These are phyloP conservation scores for Stereum hirsutum DNA, from an alignment of 1,284 basidiomycete species.

Conservation along the genomic window DNA sequence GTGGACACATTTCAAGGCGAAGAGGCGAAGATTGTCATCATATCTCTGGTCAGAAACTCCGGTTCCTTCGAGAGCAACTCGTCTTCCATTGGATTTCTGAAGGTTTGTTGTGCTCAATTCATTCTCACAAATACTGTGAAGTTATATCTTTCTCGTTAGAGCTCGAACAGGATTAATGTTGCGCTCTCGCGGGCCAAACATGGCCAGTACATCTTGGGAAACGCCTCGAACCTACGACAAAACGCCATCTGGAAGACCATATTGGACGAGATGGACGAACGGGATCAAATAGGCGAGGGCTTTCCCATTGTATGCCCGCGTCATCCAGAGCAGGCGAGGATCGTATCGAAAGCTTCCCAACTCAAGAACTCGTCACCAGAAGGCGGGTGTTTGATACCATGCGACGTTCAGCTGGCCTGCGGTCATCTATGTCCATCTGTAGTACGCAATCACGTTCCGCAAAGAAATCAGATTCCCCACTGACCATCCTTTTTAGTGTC, in stretches of 20 bases:
- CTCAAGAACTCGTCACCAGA: conserved; percentile 48
- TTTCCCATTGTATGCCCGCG: conserved; percentile 52
- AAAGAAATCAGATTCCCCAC: background rate
- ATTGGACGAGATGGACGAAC: conserved; percentile 41
- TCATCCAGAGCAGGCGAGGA: conserved; percentile 36
- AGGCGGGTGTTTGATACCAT: conserved; percentile 59
- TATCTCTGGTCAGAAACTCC: conserved; percentile 64
- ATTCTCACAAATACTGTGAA: background rate
- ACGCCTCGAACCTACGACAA: conserved; percentile 39
- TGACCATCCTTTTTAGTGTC: conserved; percentile 38
- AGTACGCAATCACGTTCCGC: conserved; percentile 22
- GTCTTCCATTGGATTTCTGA: conserved; percentile 62
- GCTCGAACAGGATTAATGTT: conserved; percentile 24
- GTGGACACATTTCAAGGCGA: conserved; percentile 74
- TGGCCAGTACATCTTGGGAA: conserved; percentile 66
- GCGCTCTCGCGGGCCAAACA: conserved; percentile 69
- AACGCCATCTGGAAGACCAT: conserved; percentile 54
- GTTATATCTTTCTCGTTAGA: background rate
- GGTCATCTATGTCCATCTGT: conserved; percentile 63
- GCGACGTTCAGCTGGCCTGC: conserved; percentile 50
- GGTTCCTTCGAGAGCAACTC: conserved; percentile 26
- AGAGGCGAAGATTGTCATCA: conserved; percentile 59
- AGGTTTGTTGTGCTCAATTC: conserved; percentile 25
- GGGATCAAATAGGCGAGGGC: conserved; percentile 37
- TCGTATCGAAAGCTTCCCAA: conserved; percentile 41